Evolutionary conservation across 805 yeast genomes (phyloP).

Genomic region (Spathaspora girioi): DNA sequence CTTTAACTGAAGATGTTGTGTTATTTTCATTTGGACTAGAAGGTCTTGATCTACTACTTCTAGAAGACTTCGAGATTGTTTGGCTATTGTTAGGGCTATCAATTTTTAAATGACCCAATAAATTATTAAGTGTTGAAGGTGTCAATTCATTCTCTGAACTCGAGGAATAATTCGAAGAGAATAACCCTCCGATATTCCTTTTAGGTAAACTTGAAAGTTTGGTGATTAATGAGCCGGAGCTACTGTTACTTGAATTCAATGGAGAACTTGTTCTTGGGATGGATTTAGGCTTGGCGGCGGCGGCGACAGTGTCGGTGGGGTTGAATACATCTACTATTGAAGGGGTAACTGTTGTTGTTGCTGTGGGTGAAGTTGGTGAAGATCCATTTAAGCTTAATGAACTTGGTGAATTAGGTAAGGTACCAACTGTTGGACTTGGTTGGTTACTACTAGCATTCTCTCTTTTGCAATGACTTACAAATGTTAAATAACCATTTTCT

Average conservation of each 20-base stretch:
- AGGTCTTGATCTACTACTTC: background rate
- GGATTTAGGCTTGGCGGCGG: background rate
- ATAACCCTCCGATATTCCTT: background rate
- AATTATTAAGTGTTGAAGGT: background rate
- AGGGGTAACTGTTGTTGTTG: background rate
- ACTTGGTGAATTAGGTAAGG: background rate
- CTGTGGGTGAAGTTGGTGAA: background rate
- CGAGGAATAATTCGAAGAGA: background rate
- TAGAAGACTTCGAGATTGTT: background rate
- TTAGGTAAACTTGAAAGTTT: background rate
- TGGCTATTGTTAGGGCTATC: background rate
- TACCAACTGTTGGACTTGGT: background rate
- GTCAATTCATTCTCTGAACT: background rate
- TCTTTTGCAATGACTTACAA: constrained; percentile 7
- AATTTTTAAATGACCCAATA: background rate
- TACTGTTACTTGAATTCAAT: background rate
- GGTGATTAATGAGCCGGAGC: background rate
- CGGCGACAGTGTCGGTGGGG: background rate
- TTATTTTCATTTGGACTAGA: background rate
- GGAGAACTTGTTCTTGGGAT: background rate
- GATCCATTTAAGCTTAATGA: background rate
- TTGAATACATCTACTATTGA: background rate
- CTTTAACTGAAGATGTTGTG: background rate
- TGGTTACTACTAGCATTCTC: background rate
- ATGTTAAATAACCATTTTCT: constrained; percentile 28